Evolutionary conservation across 441 rosid species (phyloP), one percentile per base, ranked within the genome.

Genomic region (Viola pubescens): DNA sequence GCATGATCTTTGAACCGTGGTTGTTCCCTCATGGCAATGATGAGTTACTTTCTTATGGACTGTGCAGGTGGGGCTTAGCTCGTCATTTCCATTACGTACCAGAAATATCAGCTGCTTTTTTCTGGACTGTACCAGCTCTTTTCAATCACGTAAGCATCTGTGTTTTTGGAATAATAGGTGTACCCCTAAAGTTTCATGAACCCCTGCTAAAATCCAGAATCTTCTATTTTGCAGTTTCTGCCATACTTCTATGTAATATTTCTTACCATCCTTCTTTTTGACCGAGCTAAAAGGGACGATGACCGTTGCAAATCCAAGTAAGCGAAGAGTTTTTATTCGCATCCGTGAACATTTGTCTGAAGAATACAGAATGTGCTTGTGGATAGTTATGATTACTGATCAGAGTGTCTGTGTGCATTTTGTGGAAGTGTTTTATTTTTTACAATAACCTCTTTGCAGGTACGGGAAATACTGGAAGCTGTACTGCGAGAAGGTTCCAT

Each of bases 1-100:
- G 34, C 34, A 26, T 26, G 34, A 26, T 26, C 11, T 40, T 44
- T 66, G 60, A 41, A 55, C 51, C 59, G 38, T 61, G 48, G 12
- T 16, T 53, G 9, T 19, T 19, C 37, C 11, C 37, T 40, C n/a
- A 16, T 41, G 39, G 52, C 34, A 53, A 60, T 40, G 12, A 13
- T 57, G 45, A 54, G 14, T 51, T 56, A 34, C 19, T 57, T 40
- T 46, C 34, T 48, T n/a, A 12, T 64, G 50, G 50, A 34, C 52
- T 65, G 43, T 73, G 61, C 73, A 92, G 98, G 98, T 92, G 98
- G 98, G 91, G 95, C 67, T 70, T 89, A 64, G 44, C 97, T 58
- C 97, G 96, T 43, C 98, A 92, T 75, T 92, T 92, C 75, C 96
- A 92, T 74, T 92, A 92, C 39, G 97, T 86, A 59, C 96, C 98